Conservation (phyloP, 768 basidiomycete genomes). For the Trametes punicea region DNA sequence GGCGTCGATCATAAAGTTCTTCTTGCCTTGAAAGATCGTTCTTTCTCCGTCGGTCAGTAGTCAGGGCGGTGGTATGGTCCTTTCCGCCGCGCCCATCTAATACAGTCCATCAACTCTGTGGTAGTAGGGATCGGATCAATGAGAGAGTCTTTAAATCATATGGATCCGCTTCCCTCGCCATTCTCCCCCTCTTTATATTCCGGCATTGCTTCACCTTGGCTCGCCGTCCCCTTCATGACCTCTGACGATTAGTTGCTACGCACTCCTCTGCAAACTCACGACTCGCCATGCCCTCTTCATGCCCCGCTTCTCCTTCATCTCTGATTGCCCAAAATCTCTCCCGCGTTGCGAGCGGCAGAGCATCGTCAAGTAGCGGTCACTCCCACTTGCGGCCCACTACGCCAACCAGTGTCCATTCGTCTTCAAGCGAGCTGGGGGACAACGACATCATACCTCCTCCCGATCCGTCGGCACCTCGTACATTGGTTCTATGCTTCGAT, state of each 20-base stretch:
- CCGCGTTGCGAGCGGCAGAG: background rate
- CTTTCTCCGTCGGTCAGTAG: background rate
- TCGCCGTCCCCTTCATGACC: conserved; percentile 8
- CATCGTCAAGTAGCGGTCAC: background rate
- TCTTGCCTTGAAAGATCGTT: background rate
- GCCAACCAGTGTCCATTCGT: conserved; percentile 14
- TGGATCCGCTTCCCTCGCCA: background rate
- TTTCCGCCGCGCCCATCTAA: conserved; percentile 4
- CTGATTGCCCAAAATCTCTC: background rate
- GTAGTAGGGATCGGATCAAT: background rate
- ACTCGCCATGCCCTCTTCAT: conserved; percentile 3
- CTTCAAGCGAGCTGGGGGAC: conserved; percentile 16
- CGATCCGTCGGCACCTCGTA: conserved; percentile 33
- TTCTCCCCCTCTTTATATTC: background rate
- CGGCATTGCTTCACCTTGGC: background rate
- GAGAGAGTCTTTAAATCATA: conserved; percentile 6
- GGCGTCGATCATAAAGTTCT: background rate
- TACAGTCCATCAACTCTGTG: conserved; percentile 2
- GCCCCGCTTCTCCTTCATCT: background rate
- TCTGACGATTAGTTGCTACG: conserved; percentile 1
- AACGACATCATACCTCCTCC: conserved; percentile 25
- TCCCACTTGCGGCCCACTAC: conserved; percentile 12
- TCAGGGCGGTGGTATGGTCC: background rate
- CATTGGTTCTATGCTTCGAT: conserved; percentile 71
- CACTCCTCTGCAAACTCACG: conserved; percentile 2